Evolutionary conservation across 345 rosid genomes (phyloP).

Genomic region (Citrus maxima): DNA sequence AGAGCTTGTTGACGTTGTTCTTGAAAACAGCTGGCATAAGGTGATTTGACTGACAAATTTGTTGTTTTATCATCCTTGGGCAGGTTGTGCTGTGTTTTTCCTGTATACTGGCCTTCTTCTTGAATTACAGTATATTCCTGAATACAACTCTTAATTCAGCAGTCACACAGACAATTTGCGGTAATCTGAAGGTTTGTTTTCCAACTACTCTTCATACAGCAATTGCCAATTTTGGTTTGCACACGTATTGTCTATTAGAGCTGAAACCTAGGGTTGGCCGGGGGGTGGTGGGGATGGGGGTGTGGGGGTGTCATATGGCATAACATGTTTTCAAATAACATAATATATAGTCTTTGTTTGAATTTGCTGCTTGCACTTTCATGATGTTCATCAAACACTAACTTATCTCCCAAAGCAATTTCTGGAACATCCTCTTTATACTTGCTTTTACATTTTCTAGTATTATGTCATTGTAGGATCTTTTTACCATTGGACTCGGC

Average conservation of each 20-base stretch:
- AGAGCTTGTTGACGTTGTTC: not conserved
- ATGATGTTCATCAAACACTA: not conserved
- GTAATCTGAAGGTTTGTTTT: slow-evolving; percentile 80
- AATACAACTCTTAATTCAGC: slow-evolving; percentile 99
- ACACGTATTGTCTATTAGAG: not conserved
- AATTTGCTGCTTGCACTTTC: not conserved
- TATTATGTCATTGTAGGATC: slow-evolving; percentile 54
- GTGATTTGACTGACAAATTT: not conserved
- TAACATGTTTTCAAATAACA: not conserved
- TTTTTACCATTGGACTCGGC: slow-evolving; percentile 87
- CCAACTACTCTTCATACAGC: not conserved
- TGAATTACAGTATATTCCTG: slow-evolving; percentile 89
- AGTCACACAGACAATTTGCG: slow-evolving; percentile 92
- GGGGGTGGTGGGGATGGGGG: not conserved
- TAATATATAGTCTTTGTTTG: not conserved
- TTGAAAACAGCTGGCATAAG: not conserved
- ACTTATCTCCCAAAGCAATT: not conserved
- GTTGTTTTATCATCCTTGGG: slow-evolving; percentile 13
- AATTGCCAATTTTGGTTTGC: not conserved
- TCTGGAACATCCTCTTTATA: not conserved
- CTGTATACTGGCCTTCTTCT: slow-evolving; percentile 86
- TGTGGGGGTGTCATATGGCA: not conserved
- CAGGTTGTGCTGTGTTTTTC: slow-evolving; percentile 81
- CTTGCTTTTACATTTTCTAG: slow-evolving; percentile 6
- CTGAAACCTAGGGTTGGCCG: not conserved